Evolutionary conservation across 768 basidiomycete genomes (phyloP).

Genomic region (Paxillus rubicundulus): DNA sequence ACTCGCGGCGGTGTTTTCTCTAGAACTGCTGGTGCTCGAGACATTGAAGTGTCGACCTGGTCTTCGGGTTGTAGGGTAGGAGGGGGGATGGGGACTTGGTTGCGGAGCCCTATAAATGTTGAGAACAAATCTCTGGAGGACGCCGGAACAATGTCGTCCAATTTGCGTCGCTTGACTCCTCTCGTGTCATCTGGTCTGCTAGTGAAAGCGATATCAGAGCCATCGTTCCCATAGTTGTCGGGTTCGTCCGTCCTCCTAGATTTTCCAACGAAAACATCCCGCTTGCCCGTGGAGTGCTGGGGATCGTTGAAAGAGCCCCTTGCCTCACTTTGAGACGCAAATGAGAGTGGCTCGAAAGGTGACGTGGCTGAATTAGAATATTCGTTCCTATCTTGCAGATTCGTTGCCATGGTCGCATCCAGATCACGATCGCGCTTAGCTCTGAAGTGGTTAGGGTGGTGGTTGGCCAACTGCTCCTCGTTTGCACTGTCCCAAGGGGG

Average conservation of each 20-base stretch:
- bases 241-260: not conserved
- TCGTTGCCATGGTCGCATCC: not conserved
- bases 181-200: conserved; percentile 4
- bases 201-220: not conserved
- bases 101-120: conserved; percentile 26
- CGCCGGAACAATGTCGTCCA: conserved; percentile 22
- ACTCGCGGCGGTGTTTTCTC: conserved; percentile 20
- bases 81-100: conserved; percentile 9
- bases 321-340: conserved; percentile 18
- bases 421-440: conserved; percentile 11
- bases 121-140: conserved; percentile 27
- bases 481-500: conserved; percentile 2
- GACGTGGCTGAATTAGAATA: conserved; percentile 20
- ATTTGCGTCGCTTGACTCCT: conserved; percentile 22
- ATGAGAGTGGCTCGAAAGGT: conserved; percentile 26
- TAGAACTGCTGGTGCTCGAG: conserved; percentile 4
- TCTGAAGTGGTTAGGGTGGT: not conserved
- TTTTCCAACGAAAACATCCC: conserved; percentile 2
- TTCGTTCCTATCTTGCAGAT: conserved; percentile 13
- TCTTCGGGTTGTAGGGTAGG: conserved; percentile 9
- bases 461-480: not conserved
- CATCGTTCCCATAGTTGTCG: not conserved
- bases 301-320: conserved; percentile 1
- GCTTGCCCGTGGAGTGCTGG: conserved; percentile 1
- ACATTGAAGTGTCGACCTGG: conserved; percentile 11